These are phyloP conservation scores for Phytophthora pinifolia DNA, from an alignment of 352 stramenopile genomes.

Conservation along the genomic window DNA sequence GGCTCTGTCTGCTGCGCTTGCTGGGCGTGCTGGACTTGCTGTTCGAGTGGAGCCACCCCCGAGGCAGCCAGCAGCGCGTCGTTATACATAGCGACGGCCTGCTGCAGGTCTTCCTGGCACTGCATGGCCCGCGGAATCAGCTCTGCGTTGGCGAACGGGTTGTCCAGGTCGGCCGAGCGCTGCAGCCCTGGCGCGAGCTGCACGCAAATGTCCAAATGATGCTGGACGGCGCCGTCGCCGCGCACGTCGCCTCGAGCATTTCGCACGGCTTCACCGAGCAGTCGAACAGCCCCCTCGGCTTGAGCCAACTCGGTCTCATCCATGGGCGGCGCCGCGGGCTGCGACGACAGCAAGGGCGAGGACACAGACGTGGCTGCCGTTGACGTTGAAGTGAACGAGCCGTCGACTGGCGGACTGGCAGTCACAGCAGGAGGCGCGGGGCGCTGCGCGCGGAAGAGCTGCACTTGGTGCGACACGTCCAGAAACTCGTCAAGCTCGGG, in stretches of 20 bases:
- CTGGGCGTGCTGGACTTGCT: slow-evolving; percentile 20
- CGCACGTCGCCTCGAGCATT: slow-evolving; percentile 36
- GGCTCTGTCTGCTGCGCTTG: slow-evolving; percentile 21
- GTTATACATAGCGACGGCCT: slow-evolving; percentile 40
- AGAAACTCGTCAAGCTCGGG: slow-evolving; percentile 49
- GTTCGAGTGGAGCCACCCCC: slow-evolving; percentile 17
- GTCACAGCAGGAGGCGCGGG: slow-evolving; percentile 15
- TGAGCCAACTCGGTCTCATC: slow-evolving; percentile 39
- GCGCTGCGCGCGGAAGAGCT: slow-evolving; percentile 29
- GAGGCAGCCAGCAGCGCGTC: slow-evolving; percentile 38
- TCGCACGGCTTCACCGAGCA: slow-evolving; percentile 30
- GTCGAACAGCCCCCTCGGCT: slow-evolving; percentile 32
- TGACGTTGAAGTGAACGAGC: slow-evolving; percentile 8
- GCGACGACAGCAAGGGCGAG: slow-evolving; percentile 21
- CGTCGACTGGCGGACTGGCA: slow-evolving; percentile 7
- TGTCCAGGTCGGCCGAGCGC: slow-evolving; percentile 35
- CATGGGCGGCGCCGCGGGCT: slow-evolving; percentile 28
- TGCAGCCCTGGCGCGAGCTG: slow-evolving; percentile 31
- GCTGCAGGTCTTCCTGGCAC: slow-evolving; percentile 42
- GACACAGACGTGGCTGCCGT: slow-evolving; percentile 12
- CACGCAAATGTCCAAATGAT: slow-evolving; percentile 39
- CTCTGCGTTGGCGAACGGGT: slow-evolving; percentile 39
- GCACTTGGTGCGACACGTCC: slow-evolving; percentile 35
- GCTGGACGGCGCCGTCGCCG: slow-evolving; percentile 34
- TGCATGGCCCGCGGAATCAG: slow-evolving; percentile 45